Evolutionary conservation across 306 rosid species (phyloP), one percentile per base, ranked within the genome.

Genomic region (Myrica gale): DNA sequence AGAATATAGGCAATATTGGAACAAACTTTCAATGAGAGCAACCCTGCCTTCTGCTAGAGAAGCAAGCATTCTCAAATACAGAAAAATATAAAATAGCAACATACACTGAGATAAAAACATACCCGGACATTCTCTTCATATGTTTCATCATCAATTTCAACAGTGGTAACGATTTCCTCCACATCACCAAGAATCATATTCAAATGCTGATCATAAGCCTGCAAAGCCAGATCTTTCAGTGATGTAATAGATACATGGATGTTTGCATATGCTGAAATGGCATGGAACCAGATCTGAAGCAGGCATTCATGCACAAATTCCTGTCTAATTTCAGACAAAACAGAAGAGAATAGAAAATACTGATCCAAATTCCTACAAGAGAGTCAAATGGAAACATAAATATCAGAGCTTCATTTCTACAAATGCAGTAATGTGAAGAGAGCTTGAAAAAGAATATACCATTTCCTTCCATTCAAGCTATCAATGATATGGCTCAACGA

Each of bases 121-220:
- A 96, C 99, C 94, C 99, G 91, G 67, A 96, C 98, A 76, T 92
- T 96, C 85, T 96, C 99, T 92, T 96, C 99, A 65, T 96, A 96
- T 5, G 99, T 96, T 79, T 96, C 99, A 73, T 96, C 99, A 67
- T 96, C 99, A 10, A 96, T 96, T 84, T 96, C 99, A 7, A 96
- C 96, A 9, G 97, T 85, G 7, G 99, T 96, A 75, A 96, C 96
- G 21, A 89, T 46, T 85, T 96, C 99, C 79, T 96, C 99, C 26
- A 96, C 99, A 83, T 96, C 99, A 47, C 99, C 99, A n/a, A 96
- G 99, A 85, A 96, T 96, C 99, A 96, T 96, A 84, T 96, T 39
- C 26, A 23, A 23, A 23, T 23, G 26, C 26, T 23, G 26, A 23
- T 23, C 26, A 23, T 23, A 23, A 23, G 26, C 26, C 26, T 23